Evolutionary conservation across 208 protist species (phyloP).

Genomic region (Lotmaria passim): DNA sequence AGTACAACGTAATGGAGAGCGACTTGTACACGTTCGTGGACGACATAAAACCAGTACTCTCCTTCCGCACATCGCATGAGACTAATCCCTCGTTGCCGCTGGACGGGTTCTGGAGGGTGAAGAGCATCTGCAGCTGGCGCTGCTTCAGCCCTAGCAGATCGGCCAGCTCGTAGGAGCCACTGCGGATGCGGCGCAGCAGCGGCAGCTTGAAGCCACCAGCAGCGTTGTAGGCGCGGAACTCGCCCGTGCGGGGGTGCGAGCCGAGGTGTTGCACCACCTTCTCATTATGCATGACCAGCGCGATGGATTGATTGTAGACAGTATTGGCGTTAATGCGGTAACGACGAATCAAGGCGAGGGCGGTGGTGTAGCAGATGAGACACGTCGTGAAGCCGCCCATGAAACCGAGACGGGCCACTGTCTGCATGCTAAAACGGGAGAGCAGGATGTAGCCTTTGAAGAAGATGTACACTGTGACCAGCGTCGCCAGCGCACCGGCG

Average conservation of each 20-base stretch:
- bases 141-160: slow-evolving; percentile 85
- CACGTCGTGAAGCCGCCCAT: slow-evolving; percentile 78
- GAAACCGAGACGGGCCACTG: slow-evolving; percentile 84
- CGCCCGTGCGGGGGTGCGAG: slow-evolving; percentile 78
- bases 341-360: slow-evolving; percentile 58
- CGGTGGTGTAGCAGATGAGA: slow-evolving; percentile 61
- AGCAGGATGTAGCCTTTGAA: slow-evolving; percentile 82
- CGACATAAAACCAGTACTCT: slow-evolving; percentile 70
- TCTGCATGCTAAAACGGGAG: slow-evolving; percentile 75
- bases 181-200: slow-evolving; percentile 82
- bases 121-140: slow-evolving; percentile 86
- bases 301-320: slow-evolving; percentile 92
- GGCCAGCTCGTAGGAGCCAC: slow-evolving; percentile 81
- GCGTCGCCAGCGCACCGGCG: slow-evolving; percentile 30
- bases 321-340: slow-evolving; percentile 80
- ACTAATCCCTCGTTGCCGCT: slow-evolving; percentile 80
- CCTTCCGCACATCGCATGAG: slow-evolving; percentile 79
- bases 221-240: slow-evolving; percentile 82
- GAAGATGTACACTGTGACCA: slow-evolving; percentile 69
- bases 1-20: slow-evolving; percentile 74
- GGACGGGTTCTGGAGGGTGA: slow-evolving; percentile 76
- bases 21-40: slow-evolving; percentile 84
- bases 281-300: slow-evolving; percentile 82
- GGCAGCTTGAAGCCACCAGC: slow-evolving; percentile 85
- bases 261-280: slow-evolving; percentile 83